Evolutionary conservation across 768 basidiomycete species (phyloP), one percentile per base, ranked within the genome.

Genomic region (Tricholoma saponaceum): DNA sequence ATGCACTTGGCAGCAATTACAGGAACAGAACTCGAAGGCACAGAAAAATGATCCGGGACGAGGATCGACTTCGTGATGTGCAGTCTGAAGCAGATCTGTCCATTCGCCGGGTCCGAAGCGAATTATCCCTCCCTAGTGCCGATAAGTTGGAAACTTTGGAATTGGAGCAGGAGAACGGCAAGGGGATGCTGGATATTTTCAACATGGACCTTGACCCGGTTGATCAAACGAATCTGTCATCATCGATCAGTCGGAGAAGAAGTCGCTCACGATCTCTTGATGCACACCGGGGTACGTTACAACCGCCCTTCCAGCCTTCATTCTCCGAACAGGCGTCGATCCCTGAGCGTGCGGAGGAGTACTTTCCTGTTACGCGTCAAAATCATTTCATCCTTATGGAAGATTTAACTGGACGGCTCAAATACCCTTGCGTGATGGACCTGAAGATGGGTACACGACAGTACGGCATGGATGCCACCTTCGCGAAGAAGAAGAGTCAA

Each of bases 401-500:
- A 72, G 97, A 99, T 67, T 77, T 99, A 50, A 99, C 97, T 2
- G 97, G 97, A 23, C 79, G 90, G 32, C 72, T 97, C 67, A 95
- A 90, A 72, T 83, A 82, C 51, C 92, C 97, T 8, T 99, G 97
- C 67, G 96, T 99, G 41, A 83, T 98, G 66, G 97, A 99, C 72
- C 77, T 99, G 65, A 99, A 99, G 79, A 98, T 98, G 97, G 97
- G 97, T n/a, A 98, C 95, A 28, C 80, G 97, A 32, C 97, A 99
- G 74, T 98, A 98, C 72, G 97, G 97, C 18, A 90, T 96, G 76
- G 93, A 97, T 64, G 97, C 97, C 23, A 90, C 89, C 8, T 75
- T 86, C 1, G 78, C 85, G 53, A 99, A 99, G 78, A 98, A 97
- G 83, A 95, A 90, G 77, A 98, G 95, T 68, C 97, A 99, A 76